Percentiles rank a stretch among this genome's conserved stretches.
These are phyloP conservation scores for Teratosphaeria gauchensis DNA, from an alignment of 2,329 filamentous ascomycete species.

Conservation along the genomic window DNA sequence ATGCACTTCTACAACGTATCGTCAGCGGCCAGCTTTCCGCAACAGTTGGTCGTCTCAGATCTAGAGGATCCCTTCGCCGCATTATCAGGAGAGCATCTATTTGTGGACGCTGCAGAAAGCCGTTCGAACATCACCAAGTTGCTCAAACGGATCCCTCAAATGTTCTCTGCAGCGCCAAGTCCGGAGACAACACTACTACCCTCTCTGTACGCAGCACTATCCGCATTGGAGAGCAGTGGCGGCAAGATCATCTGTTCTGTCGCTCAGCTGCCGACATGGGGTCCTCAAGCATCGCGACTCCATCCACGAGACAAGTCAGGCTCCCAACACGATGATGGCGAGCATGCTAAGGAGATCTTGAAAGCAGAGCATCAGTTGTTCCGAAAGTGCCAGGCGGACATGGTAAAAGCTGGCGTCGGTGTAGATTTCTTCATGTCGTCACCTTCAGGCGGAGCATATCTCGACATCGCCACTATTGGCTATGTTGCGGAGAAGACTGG, in stretches of 20 bases:
- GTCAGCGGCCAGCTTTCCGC: conserved; percentile 68
- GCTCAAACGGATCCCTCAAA: conserved; percentile 68
- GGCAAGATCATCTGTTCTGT: conserved; percentile 88
- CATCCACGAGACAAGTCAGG: conserved; percentile 84
- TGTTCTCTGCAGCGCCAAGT: conserved; percentile 82
- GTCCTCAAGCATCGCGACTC: conserved; percentile 60
- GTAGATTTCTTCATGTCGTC: conserved; percentile 92
- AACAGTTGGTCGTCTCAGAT: conserved; percentile 98
- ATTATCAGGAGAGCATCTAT: conserved; percentile 70
- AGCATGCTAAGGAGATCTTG: conserved; percentile 85
- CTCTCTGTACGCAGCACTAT: conserved; percentile 70
- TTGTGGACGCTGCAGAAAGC: conserved; percentile 88
- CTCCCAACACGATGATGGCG: conserved; percentile 73
- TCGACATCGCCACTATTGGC: conserved; percentile 86
- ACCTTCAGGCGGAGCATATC: conserved; percentile 69
- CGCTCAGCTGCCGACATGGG: conserved; percentile 81
- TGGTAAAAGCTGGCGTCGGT: conserved; percentile 79
- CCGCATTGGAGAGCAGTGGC: conserved; percentile 76
- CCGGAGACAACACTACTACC: conserved; percentile 83
- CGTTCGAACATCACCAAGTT: conserved; percentile 80
- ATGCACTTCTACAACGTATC: conserved; percentile 97
- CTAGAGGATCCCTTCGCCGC: conserved; percentile 94
- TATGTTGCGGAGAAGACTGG: conserved; percentile 83
- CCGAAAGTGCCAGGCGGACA: conserved; percentile 76
- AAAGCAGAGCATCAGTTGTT: conserved; percentile 82